Base-by-base conservation (phyloP, 2,329 filamentous ascomycete genomes). In the Fonsecaea erecta region DNA sequence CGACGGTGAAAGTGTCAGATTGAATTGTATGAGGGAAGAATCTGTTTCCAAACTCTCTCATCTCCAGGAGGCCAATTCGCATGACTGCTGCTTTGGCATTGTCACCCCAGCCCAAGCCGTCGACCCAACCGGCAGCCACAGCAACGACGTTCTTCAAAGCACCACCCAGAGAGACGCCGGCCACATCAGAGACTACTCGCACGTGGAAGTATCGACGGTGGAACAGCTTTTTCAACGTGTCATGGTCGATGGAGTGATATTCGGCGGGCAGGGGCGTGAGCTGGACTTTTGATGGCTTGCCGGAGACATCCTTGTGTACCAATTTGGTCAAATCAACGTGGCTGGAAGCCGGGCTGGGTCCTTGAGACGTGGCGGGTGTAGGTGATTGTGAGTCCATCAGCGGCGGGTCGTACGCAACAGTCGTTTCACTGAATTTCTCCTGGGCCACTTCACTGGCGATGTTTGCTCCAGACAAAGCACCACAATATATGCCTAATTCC, bases 31-130 rank as follows among this genome's bases (percentile, higher is more conserved):
- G 86, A 18, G 88, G 87, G 76, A 98, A 99, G 83, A 98, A 99
- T 73, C 90, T 88, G 77, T 93, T 92, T 70, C 94, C 94, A 72
- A 99, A 99, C 75, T 91, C 90, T 74, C 98, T 92, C 90, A 97
- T 97, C 80, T 99, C 95, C 72, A 97, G 85, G 52, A 99, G 86
- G 7, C 95, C 95, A 21, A 98, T 90, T 48, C 95, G 91, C 92
- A 99, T 98, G 66, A 99, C 89, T 52, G 95, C 95, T n/a, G 95
- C 93, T 82, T 99, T 98, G 71, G 94, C 94, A 73, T 98, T 99
- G 82, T 98, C 93, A 74, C 95, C 95, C 94, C 95, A 99, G 70
- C 94, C 94, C 67, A 94, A 87, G 37, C 95, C 95, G 70, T 97
- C 92, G 52, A 98, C 93, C 78, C 96, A 99, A 64, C 95, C 95